Conservation (phyloP, 2,329 filamentous ascomycete genomes). For the Beauveria sp. region DNA sequence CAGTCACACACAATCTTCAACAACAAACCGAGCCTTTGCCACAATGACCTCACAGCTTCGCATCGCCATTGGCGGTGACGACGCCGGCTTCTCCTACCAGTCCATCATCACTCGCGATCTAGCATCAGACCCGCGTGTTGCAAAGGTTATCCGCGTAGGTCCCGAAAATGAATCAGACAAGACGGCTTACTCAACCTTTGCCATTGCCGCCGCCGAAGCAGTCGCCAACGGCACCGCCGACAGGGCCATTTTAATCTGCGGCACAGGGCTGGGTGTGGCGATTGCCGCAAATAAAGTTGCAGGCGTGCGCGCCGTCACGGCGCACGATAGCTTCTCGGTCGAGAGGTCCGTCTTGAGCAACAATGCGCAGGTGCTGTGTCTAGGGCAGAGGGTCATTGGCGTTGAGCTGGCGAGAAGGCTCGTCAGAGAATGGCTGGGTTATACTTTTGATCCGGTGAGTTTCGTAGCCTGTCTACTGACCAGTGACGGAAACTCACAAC, state of each 20-base stretch:
- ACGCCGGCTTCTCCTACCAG: constrained; percentile 73
- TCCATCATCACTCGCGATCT: constrained; percentile 67
- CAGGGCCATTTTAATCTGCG: constrained; percentile 75
- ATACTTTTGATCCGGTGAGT: constrained; percentile 60
- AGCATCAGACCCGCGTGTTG: constrained; percentile 57
- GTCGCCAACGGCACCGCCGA: constrained; percentile 59
- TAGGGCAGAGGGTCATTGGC: constrained; percentile 77
- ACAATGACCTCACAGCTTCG: background rate
- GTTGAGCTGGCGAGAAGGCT: constrained; percentile 71
- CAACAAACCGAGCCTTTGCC: background rate
- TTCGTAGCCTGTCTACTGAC: background rate
- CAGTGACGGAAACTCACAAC: background rate
- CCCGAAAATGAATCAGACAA: constrained; percentile 59
- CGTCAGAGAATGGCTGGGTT: constrained; percentile 74
- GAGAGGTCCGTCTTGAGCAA: constrained; percentile 76
- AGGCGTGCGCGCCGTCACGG: constrained; percentile 75
- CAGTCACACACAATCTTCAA: background rate
- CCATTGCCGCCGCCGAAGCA: constrained; percentile 61
- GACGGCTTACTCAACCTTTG: constrained; percentile 73
- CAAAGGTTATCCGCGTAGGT: constrained; percentile 65
- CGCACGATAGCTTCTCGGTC: constrained; percentile 78
- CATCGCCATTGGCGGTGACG: constrained; percentile 20
- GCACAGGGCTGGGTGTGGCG: constrained; percentile 78
- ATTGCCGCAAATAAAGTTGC: constrained; percentile 85
- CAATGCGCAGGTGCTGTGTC: constrained; percentile 78